Evolutionary conservation across 2,329 filamentous ascomycete genomes (phyloP), one percentile per base, ranked within the genome.

Genomic region (Elsinoe australis): DNA sequence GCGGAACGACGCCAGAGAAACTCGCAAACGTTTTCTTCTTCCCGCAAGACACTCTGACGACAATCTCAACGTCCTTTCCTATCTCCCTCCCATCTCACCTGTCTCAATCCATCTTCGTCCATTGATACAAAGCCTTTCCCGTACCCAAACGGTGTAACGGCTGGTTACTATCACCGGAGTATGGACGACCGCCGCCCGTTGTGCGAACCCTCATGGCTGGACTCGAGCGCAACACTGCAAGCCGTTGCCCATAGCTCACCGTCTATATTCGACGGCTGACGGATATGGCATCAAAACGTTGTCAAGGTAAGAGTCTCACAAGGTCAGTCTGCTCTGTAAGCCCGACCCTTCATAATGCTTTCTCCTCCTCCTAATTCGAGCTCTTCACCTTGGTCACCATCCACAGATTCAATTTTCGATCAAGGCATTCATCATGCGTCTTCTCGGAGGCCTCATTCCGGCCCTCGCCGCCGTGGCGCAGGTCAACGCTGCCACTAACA

Each of bases 201-300:
- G 19, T 21, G 17, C 21, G 34, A 48, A 48, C 32, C 45, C 45
- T 29, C 34, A 19, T 31, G 33, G 45, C 34, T 34, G 32, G 31
- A 38, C 21, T 18, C 14, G 12, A 31, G 12, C 7, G 36, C 36
- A 41, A 24, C 14, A 17, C 33, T 48, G 32, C 24, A 22, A 31
- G 33, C 45, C 45, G 45, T 48, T 48, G 33, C 31, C 45, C 45
- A 48, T 48, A 48, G 45, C 33, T 36, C 32, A 48, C 45, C 45
- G 45, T 17, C 33, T 48, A 48, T 48, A 48, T 48, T 29, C 33
- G 45, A 39, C 45, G 45, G 45, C 15, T 19, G 32, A 18, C 45
- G 21, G 45, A 38, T 48, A 18, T 15, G 28, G 24, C 45, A 48
- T 39, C 22, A 17, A n/a, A 48, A 48, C 45, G 45, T 6, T 17